A percentile compares a stretch with the other conserved stretches of the same genome.
Conservation (phyloP, 2,329 filamentous ascomycete species). For the Colletotrichum sp. region DNA sequence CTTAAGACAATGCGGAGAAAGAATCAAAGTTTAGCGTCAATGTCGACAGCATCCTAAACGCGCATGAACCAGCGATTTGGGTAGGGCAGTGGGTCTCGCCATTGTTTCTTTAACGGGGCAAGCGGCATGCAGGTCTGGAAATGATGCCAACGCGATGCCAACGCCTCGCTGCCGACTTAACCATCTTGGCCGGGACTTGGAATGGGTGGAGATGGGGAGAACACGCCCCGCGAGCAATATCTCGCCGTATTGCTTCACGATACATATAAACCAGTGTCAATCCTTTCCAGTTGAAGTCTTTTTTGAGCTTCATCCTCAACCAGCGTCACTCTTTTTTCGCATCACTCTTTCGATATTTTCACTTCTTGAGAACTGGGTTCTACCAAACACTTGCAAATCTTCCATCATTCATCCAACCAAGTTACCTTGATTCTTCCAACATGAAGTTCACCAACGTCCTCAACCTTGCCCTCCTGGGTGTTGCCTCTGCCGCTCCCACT, state of each 20-base stretch:
- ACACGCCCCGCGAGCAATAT: background rate
- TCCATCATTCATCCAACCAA: background rate
- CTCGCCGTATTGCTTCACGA: background rate
- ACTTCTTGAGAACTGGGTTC: constrained; percentile 3
- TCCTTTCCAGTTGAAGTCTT: background rate
- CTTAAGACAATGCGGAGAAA: background rate
- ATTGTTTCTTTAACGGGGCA: background rate
- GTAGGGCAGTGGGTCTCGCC: background rate
- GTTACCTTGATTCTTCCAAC: background rate
- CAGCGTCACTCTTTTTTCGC: background rate
- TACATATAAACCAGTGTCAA: background rate
- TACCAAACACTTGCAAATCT: background rate
- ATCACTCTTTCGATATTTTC: background rate
- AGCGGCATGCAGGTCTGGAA: background rate
- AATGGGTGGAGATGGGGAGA: background rate
- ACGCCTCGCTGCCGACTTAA: background rate
- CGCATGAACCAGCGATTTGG: background rate
- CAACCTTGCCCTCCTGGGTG: constrained; percentile 30
- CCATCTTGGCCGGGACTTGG: background rate
- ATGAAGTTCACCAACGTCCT: constrained; percentile 38
- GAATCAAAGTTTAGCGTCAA: background rate
- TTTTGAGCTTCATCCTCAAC: background rate
- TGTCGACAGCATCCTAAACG: background rate
- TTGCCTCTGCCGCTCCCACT: constrained; percentile 34
- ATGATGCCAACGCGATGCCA: constrained; percentile 11